phyloP scores from a whole-genome alignment of 257 asterid genomes.

The Plantago major region DNA sequence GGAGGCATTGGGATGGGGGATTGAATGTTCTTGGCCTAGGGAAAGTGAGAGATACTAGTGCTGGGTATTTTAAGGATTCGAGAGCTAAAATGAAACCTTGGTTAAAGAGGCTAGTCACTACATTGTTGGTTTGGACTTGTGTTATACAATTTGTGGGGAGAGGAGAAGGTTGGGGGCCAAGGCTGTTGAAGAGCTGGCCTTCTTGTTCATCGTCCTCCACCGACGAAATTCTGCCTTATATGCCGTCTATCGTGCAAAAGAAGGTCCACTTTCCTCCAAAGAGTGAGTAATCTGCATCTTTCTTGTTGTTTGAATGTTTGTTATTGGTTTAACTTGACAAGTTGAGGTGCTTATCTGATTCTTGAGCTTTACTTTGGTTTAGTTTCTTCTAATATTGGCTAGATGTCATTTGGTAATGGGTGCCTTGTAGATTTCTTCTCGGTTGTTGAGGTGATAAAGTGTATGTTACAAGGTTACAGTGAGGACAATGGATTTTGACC shows the following conservation, averaged over 20 bases:
- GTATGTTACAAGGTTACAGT: background rate
- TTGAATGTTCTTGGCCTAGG: slow-evolving; percentile 26
- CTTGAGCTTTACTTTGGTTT: slow-evolving; percentile 6
- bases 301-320: slow-evolving; percentile 8
- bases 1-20: slow-evolving; percentile 19
- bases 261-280: slow-evolving; percentile 35
- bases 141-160: slow-evolving; percentile 44
- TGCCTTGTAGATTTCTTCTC: background rate
- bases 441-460: background rate
- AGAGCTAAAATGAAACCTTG: slow-evolving; percentile 44
- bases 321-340: slow-evolving; percentile 4
- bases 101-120: slow-evolving; percentile 43
- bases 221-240: slow-evolving; percentile 12
- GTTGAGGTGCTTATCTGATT: slow-evolving; percentile 5
- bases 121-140: slow-evolving; percentile 52
- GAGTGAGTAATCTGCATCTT: slow-evolving; percentile 29
- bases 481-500: too few relatives aligned
- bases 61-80: slow-evolving; percentile 28
- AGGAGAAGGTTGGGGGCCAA: slow-evolving; percentile 60
- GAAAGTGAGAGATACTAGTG: slow-evolving; percentile 15
- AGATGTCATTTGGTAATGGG: slow-evolving; percentile 8
- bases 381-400: background rate
- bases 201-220: slow-evolving; percentile 30
- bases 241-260: slow-evolving; percentile 16
- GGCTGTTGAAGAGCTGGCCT: slow-evolving; percentile 50